These are phyloP conservation scores for Wickerhamiella dianesei DNA, from an alignment of 805 yeast genomes.

Conservation along the genomic window DNA sequence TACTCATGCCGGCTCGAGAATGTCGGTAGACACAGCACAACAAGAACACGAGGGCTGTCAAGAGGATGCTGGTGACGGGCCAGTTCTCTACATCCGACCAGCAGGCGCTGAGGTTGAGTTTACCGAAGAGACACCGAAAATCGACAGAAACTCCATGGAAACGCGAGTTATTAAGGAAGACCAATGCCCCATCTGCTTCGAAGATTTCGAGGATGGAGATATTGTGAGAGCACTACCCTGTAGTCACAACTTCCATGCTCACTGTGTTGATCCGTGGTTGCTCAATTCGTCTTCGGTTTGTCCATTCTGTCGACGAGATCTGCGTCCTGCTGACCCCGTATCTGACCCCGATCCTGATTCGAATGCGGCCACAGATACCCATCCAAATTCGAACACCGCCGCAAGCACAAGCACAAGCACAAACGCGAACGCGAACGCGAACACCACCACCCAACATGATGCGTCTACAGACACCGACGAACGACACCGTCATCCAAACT, in stretches of 20 bases:
- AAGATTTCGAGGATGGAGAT: constrained; percentile 49
- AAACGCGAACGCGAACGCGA: too few species aligned
- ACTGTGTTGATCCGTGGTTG: constrained; percentile 75
- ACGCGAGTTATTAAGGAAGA: constrained; percentile 2
- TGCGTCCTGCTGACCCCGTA: constrained; percentile 4
- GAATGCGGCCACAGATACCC: too few species aligned
- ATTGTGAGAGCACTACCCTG: constrained; percentile 54
- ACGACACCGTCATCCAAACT: neutral
- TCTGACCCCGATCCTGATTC: too few species aligned
- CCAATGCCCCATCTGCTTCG: constrained; percentile 69
- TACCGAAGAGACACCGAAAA: neutral
- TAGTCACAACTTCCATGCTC: constrained; percentile 71
- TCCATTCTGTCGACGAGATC: constrained; percentile 71
- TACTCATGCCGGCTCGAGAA: neutral
- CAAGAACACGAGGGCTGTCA: too few species aligned
- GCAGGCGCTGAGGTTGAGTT: neutral
- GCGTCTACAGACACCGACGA: neutral
- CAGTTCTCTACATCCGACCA: neutral
- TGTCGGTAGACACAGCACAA: neutral
- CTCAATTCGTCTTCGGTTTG: constrained; percentile 63
- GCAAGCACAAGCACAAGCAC: too few species aligned
- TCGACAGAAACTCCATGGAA: neutral
- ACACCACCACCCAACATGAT: too few species aligned
- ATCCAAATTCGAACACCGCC: too few species aligned
- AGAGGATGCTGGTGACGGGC: too few species aligned